Percentiles rank a stretch among this genome's conserved stretches.
Evolutionary conservation across 2,329 filamentous ascomycete species (phyloP).

Genomic region (Cercospora nicotianae): DNA sequence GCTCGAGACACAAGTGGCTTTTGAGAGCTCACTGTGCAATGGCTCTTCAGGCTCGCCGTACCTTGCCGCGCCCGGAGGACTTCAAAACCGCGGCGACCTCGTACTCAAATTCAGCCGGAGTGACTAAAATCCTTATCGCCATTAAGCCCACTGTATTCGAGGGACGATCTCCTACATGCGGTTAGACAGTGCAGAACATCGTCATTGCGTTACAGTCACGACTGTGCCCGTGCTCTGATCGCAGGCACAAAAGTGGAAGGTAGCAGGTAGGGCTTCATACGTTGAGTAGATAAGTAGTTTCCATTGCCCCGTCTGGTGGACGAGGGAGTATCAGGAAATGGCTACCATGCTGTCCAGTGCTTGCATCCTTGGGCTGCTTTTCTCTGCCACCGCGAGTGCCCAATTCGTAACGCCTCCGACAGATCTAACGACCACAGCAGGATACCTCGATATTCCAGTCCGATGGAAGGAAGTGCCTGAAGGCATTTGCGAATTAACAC

Average conservation of each 20-base stretch:
- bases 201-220: neutral
- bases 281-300: neutral
- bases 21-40: neutral
- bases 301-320: neutral
- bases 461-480: constrained; percentile 59
- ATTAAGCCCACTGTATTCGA: neutral
- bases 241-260: neutral
- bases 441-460: constrained; percentile 53
- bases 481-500: constrained; percentile 50
- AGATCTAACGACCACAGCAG: constrained; percentile 46
- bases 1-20: neutral
- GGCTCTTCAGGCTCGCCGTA: neutral
- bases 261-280: neutral
- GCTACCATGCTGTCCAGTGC: neutral
- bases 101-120: neutral
- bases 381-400: constrained; percentile 15
- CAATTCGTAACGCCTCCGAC: constrained; percentile 51
- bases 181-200: neutral
- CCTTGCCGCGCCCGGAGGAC: neutral
- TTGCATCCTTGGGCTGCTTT: constrained; percentile 1
- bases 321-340: neutral
- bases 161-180: neutral
- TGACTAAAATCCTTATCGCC: neutral
- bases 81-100: neutral
- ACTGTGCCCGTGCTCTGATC: neutral